Base-by-base conservation (phyloP, 371 early-diverging fungal genomes). In the Lichtheimia ramosa region DNA sequence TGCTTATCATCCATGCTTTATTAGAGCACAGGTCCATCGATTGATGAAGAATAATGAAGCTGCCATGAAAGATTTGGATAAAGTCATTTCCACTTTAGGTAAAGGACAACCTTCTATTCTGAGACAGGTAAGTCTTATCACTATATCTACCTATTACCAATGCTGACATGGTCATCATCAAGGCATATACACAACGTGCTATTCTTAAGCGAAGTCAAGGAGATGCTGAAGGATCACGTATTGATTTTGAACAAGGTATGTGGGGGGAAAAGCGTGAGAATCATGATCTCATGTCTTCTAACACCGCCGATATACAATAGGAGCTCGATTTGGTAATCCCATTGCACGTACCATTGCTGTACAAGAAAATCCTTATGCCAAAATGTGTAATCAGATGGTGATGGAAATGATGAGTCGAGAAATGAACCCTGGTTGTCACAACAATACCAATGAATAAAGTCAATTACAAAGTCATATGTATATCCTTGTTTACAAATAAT, bases 161-260 rank as follows among this genome's bases (percentile, higher is more conserved):
- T n/a, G n/a, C n/a, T n/a, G n/a, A n/a, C n/a, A n/a, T n/a, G n/a
- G n/a, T n/a, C n/a, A n/a, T 7, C 28, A 28, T 1, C 3, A 56
- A 89, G 81, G 95, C 96, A 4, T 92, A 90, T 69, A 94, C 95
- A 5, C 96, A 95, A 63, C 77, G 94, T 52, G 96, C 85, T 5
- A 83, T 94, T 5, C 68, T 94, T 20, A 72, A 83, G 42, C 86
- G 86, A 20, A 69, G 71, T 6, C 63, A 68, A 18, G 95, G 92
- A 0, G 87, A 92, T 58, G 63, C 76, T 34, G 71, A 70, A 12
- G 92, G 84, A 0, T 83, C 92, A 6, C 85, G 86, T 25, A 66
- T 65, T n/a, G 92, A 92, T 65, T 91, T 95, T 64, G 87, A 88
- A 56, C 59, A 63, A 41, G 79, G 70, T 70, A 63, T 34, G 34